Evolutionary conservation across 768 basidiomycete genomes (phyloP).

Genomic region (Trichaptum fuscoviolaceum): DNA sequence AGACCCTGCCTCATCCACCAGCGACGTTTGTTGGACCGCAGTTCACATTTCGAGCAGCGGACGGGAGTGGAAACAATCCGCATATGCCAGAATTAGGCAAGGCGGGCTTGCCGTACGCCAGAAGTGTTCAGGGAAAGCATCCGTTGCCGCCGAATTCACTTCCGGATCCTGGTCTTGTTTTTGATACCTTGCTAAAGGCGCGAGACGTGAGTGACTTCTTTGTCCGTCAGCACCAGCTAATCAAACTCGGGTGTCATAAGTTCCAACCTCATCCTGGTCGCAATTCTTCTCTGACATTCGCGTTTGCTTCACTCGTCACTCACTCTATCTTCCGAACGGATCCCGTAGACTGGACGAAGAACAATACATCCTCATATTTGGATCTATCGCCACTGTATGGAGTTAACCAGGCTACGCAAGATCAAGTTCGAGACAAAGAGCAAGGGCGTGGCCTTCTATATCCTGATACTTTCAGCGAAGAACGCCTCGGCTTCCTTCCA

Average conservation of each 20-base stretch:
- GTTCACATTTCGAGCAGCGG: conserved; percentile 44
- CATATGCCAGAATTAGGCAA: conserved; percentile 50
- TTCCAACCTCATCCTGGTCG: conserved; percentile 26
- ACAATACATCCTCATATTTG: conserved; percentile 51
- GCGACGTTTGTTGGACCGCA: conserved; percentile 23
- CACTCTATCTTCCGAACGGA: conserved; percentile 42
- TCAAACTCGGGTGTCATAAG: conserved; percentile 1
- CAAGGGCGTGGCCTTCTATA: conserved; percentile 45
- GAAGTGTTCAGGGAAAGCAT: conserved; percentile 42
- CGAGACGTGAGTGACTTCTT: conserved; percentile 17
- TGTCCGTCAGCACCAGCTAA: conserved; percentile 6
- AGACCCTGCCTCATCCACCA: conserved; percentile 28
- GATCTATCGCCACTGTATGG: conserved; percentile 56
- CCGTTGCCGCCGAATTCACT: conserved; percentile 36
- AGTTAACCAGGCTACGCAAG: conserved; percentile 32
- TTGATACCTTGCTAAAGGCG: conserved; percentile 31
- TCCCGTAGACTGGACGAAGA: conserved; percentile 36
- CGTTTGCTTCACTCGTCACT: conserved; percentile 21
- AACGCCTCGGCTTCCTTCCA: conserved; percentile 45
- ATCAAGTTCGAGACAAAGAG: conserved; percentile 41
- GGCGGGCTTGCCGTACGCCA: conserved; percentile 57
- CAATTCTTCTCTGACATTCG: conserved; percentile 26
- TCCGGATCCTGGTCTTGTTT: conserved; percentile 42
- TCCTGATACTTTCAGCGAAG: conserved; percentile 51
- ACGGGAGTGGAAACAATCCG: conserved; percentile 59